Evolutionary conservation across 2,329 filamentous ascomycete species (phyloP).

Genomic region (Penicillium sp.): DNA sequence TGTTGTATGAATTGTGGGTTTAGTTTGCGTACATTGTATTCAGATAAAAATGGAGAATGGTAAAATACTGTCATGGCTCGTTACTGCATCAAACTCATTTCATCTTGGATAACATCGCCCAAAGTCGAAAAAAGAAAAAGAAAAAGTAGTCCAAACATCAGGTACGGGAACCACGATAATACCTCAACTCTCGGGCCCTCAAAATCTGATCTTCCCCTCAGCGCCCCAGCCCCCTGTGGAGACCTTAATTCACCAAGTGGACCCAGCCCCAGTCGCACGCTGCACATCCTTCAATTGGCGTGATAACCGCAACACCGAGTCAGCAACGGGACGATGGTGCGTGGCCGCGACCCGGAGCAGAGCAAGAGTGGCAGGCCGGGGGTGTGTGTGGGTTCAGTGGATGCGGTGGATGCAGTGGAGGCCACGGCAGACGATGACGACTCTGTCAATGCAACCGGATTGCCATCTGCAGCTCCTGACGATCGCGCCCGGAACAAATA

Average conservation of each 20-base stretch:
- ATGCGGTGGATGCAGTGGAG: constrained; percentile 1
- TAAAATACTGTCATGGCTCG: background rate
- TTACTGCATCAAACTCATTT: constrained; percentile 1
- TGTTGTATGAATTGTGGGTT: background rate
- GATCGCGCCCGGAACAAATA: constrained; percentile 10
- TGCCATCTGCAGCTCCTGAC: constrained; percentile 6
- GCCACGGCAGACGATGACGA: constrained; percentile 10
- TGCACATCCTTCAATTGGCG: constrained; percentile 25
- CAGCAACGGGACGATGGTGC: constrained; percentile 30
- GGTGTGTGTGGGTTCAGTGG: background rate
- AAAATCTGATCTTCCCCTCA: background rate
- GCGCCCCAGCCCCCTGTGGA: background rate
- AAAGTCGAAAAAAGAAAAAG: background rate
- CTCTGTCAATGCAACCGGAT: background rate
- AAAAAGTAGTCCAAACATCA: background rate
- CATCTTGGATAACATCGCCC: background rate
- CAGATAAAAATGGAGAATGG: background rate
- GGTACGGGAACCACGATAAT: background rate
- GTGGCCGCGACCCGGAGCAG: constrained; percentile 25
- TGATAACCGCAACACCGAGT: constrained; percentile 27
- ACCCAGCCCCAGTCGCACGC: constrained; percentile 8
- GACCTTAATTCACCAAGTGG: constrained; percentile 14
- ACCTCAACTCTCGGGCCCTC: background rate
- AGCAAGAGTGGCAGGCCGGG: constrained; percentile 15
- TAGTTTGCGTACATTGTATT: background rate